Conservation (phyloP, 345 rosid species). For the Citrus glauca region DNA sequence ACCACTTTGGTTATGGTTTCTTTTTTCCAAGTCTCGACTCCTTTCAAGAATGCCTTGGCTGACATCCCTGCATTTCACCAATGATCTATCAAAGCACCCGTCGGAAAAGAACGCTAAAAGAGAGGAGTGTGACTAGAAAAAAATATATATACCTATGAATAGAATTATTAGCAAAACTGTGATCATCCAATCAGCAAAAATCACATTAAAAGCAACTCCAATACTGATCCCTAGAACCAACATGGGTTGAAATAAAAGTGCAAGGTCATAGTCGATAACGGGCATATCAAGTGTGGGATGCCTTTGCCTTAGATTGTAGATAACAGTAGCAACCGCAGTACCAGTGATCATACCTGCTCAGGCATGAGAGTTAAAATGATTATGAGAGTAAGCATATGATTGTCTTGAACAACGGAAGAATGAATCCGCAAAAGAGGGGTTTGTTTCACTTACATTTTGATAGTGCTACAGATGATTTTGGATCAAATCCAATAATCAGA, state of each 20-base stretch:
- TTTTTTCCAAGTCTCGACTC: conserved; percentile 50
- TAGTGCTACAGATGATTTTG: conserved; percentile 46
- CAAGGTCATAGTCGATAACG: conserved; percentile 50
- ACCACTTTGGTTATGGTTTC: conserved; percentile 40
- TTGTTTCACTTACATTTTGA: conserved; percentile 40
- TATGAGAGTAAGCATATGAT: neutral
- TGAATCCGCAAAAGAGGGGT: no score
- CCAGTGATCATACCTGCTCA: conserved; percentile 50
- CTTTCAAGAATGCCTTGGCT: conserved; percentile 44
- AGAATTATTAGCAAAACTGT: conserved; percentile 39
- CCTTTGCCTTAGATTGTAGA: conserved; percentile 35
- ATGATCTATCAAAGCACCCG: neutral
- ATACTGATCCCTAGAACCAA: conserved; percentile 46
- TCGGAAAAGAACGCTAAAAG: neutral
- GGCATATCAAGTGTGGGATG: conserved; percentile 49
- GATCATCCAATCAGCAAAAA: conserved; percentile 56
- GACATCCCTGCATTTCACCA: conserved; percentile 29
- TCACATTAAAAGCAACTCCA: conserved; percentile 43
- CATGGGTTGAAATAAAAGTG: conserved; percentile 49
- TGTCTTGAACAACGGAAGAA: neutral
- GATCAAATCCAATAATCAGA: conserved; percentile 42
- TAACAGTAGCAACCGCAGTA: conserved; percentile 37
- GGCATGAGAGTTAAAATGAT: neutral
- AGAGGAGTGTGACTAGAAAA: neutral
- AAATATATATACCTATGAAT: conserved; percentile 22